These are phyloP conservation scores for Peribolospora kevripleyi DNA, from an alignment of 768 basidiomycete species.

Conservation along the genomic window DNA sequence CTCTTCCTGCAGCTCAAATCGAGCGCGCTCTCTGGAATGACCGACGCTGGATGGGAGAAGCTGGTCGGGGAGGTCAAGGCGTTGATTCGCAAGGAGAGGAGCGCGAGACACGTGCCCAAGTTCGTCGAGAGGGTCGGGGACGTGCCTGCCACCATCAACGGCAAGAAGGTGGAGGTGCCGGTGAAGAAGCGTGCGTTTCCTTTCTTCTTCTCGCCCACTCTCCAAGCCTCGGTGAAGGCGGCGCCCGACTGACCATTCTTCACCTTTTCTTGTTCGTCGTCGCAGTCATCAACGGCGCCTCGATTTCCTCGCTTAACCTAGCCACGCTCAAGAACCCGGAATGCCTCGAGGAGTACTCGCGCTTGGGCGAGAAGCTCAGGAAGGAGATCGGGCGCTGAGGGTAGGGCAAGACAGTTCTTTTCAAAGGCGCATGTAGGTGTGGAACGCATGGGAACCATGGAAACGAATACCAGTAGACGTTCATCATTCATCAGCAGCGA, in stretches of 20 bases:
- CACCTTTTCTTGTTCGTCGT: constrained; percentile 3
- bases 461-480: too few species aligned
- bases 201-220: too few species aligned
- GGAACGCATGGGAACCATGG: too few species aligned
- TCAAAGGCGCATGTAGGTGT: too few species aligned
- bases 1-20: constrained; percentile 34
- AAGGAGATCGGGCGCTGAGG: constrained; percentile 23
- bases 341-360: constrained; percentile 36
- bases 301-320: constrained; percentile 39
- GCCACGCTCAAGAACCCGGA: constrained; percentile 52
- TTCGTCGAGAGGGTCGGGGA: background rate
- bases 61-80: too few species aligned
- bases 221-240: constrained; percentile 16
- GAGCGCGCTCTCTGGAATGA: too few species aligned
- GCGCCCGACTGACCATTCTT: background rate
- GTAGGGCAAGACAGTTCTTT: too few species aligned
- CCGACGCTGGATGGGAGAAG: too few species aligned
- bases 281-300: constrained; percentile 42
- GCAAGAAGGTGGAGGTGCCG: constrained; percentile 53
- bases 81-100: constrained; percentile 22
- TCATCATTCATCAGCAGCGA: too few species aligned
- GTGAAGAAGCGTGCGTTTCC: constrained; percentile 36
- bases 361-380: constrained; percentile 27
- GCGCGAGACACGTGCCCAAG: constrained; percentile 46
- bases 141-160: constrained; percentile 52